Base-by-base conservation (phyloP, 2,329 filamentous ascomycete species). In the Pseudopithomyces maydicus region DNA sequence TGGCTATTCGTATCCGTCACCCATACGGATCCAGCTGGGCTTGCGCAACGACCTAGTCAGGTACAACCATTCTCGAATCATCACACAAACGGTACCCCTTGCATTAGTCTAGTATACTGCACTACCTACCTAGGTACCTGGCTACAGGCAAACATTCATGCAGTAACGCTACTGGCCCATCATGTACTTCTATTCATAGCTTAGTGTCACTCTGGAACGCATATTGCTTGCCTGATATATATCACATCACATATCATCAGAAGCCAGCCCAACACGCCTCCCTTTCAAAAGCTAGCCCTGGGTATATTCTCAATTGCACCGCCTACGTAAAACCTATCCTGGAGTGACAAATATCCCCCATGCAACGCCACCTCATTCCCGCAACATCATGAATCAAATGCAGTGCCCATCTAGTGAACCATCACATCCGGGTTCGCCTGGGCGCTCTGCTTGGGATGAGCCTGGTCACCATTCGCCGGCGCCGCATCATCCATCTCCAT, bases 401-500 rank as follows among this genome's bases (percentile, higher is more conserved):
- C 42, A 23, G 19, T 14, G 14, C 15, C 33, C 23, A 46, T 58
- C 61, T 73, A 78, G 61, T 78, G 75, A n/a, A 77, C 75, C 75
- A 78, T 78, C 19, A 78, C 71, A 60, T 77, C 75, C 22, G 72
- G 58, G 53, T 58, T 64, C 41, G 67, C 57, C 52, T 71, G 65
- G 15, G 54, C 63, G 33, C 68, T 62, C 58, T 71, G 62, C 59
- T 71, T 64, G 32, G 69, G 65, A 19, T 71, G 65, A 26, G 59
- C 68, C 54, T 73, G 69, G 61, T 78, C 77, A 32, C 74, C 77
- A 47, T 74, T 68, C 38, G 69, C 59, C 45, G 66, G 71, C 49
- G 80, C 77, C 55, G 82, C 82, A 41, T 85, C 83, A 22, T 80
- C 84, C 82, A 85, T 85, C 64, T 85, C 84, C 64, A 85, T 82